Percentiles rank a stretch among this genome's conserved stretches.
phyloP scores from a whole-genome alignment of 306 rosid genomes.

The Psophocarpus tetragonolobus region DNA sequence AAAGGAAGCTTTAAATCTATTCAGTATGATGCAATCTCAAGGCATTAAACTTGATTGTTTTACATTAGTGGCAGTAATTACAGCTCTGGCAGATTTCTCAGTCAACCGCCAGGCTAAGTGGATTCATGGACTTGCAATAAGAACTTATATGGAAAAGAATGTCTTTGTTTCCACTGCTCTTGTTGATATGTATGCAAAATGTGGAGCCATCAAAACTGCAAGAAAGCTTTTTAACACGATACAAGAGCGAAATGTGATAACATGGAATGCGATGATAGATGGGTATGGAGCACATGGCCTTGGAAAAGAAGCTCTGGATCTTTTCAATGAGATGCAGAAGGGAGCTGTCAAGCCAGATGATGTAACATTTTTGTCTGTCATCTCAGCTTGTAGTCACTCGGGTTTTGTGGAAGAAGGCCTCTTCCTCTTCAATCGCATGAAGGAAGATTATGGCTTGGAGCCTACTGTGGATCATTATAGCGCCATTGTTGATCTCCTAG shows the following conservation, averaged over 20 bases:
- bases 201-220: constrained; percentile 71
- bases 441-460: constrained; percentile 58
- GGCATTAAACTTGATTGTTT: constrained; percentile 72
- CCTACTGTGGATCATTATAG: constrained; percentile 87
- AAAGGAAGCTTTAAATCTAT: constrained; percentile 61
- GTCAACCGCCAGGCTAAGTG: constrained; percentile 82
- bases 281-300: constrained; percentile 89
- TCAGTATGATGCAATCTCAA: constrained; percentile 65
- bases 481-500: constrained; percentile 84
- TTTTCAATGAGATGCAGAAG: constrained; percentile 62
- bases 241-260: constrained; percentile 72
- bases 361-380: constrained; percentile 65
- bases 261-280: constrained; percentile 94
- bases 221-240: constrained; percentile 69
- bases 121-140: constrained; percentile 82
- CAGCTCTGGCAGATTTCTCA: constrained; percentile 81
- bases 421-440: constrained; percentile 60
- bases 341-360: constrained; percentile 62
- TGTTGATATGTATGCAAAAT: constrained; percentile 83
- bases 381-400: constrained; percentile 86
- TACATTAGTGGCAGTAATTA: constrained; percentile 78
- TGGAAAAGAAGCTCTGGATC: constrained; percentile 62
- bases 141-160: constrained; percentile 65
- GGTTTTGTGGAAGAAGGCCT: constrained; percentile 84
- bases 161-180: constrained; percentile 77